Conservation (phyloP, 495 filamentous ascomycete genomes). For the Hyaloscypha variabilis region DNA sequence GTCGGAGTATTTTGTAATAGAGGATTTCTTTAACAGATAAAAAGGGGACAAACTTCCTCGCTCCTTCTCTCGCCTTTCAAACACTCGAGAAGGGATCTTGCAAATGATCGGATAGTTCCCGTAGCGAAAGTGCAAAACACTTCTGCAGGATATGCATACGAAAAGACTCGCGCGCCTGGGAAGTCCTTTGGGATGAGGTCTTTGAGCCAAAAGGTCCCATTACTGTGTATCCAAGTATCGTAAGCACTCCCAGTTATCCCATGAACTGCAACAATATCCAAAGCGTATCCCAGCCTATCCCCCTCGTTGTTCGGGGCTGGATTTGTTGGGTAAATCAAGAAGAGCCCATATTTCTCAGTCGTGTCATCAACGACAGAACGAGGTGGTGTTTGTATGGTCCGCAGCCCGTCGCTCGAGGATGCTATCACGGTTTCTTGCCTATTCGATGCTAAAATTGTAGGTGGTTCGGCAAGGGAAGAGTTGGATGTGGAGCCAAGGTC, state of each 20-base stretch:
- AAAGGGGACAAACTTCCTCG: constrained; percentile 6
- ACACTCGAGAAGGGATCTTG: constrained; percentile 19
- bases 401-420: neutral
- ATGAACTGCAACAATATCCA: constrained; percentile 28
- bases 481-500: neutral
- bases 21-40: constrained; percentile 2
- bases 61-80: constrained; percentile 14
- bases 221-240: constrained; percentile 19
- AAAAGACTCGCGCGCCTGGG: constrained; percentile 22
- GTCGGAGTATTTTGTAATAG: constrained; percentile 4
- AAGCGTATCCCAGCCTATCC: neutral
- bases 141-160: constrained; percentile 22
- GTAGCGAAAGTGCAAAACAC: constrained; percentile 3
- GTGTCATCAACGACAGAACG: neutral
- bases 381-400: neutral
- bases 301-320: neutral
- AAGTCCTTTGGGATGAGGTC: constrained; percentile 17
- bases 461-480: neutral
- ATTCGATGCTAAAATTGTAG: neutral
- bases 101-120: constrained; percentile 19
- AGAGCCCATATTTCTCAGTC: neutral
- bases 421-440: constrained; percentile 1
- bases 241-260: constrained; percentile 25
- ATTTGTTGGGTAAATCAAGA: neutral
- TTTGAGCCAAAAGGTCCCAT: constrained; percentile 21